Evolutionary conservation across 2,329 filamentous ascomycete genomes (phyloP), one percentile per base, ranked within the genome.

Genomic region (Taxawa tesnikishii): DNA sequence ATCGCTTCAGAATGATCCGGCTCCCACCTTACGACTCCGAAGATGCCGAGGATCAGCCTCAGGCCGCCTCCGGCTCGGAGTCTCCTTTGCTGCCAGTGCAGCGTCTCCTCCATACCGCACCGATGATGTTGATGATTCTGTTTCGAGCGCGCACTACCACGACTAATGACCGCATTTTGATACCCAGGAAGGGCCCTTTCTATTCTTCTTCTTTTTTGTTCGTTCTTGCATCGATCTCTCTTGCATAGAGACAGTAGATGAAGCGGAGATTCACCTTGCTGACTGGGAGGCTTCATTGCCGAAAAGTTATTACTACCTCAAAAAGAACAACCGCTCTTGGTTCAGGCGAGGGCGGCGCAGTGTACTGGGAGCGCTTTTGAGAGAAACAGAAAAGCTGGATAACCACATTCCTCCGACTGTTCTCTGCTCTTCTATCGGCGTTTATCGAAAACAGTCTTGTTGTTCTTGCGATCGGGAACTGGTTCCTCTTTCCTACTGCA

Each of bases 1-100:
- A 92, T 56, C 70, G 70, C 41, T 68, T 75, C 45, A 76, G 80
- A 50, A 75, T 83, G 63, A 71, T 58, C 29, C 50, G 47, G 17
- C 41, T 54, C n/a, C 51, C 52, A 31, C 44, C 43, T 10, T 55
- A 55, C 40, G 45, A 43, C 29, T 46, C 50, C 12, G 35, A 36
- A 12, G 27, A 34, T 26, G 31, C 28, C 14, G 25, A 28, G 29
- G 18, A 28, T 15, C 16, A 31, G 23, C 15, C 25, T 32, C 29
- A 37, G 9, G 23, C 23, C 18, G 31, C 38, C 29, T 33, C 35
- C 8, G 29, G 12, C 21, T 37, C 31, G 10, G 31, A 30, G 16
- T 24, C 21, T 7, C 13, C 35, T 4, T 10, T 28, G 11, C 14
- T 15, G 17, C 16, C 14, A 3, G 12, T 23, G 14, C 34, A 33